A percentile compares a stretch with the other conserved stretches of the same genome.
Conservation (phyloP, 352 stramenopile species). For the Pythium rishiriense region DNA sequence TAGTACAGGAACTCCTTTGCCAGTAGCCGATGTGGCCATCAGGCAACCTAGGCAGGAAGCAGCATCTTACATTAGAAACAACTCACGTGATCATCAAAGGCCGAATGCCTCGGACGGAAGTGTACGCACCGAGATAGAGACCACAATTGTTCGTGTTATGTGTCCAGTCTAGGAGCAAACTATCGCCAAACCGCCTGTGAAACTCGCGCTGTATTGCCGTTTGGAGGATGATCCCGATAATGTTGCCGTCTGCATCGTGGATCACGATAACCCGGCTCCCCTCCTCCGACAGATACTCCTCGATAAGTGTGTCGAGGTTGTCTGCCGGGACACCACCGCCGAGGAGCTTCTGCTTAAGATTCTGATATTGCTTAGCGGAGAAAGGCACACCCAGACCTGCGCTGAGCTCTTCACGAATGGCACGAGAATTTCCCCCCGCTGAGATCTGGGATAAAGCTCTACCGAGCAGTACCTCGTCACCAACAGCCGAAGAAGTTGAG, state of each 20-base stretch:
- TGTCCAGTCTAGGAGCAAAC: conserved; percentile 29
- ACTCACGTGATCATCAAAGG: not conserved
- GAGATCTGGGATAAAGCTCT: not conserved
- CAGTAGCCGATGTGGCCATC: conserved; percentile 20
- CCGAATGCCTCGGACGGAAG: not conserved
- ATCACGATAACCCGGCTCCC: not conserved
- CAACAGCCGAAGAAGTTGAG: not conserved
- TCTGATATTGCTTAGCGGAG: not conserved
- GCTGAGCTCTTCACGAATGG: not conserved
- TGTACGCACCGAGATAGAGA: conserved; percentile 21
- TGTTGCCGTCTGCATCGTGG: conserved; percentile 10
- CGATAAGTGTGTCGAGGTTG: not conserved
- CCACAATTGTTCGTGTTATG: conserved; percentile 29
- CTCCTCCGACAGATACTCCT: not conserved
- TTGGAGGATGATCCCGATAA: conserved; percentile 18
- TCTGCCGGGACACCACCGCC: not conserved
- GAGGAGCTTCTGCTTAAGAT: conserved; percentile 4
- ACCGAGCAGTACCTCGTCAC: not conserved
- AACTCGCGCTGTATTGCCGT: conserved; percentile 7
- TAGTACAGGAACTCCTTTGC: conserved; percentile 23
- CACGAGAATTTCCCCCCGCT: not conserved
- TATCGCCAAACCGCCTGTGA: conserved; percentile 20
- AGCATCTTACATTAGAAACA: not conserved
- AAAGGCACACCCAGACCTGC: not conserved
- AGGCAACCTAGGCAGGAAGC: conserved; percentile 3